These are phyloP conservation scores for Waltiozyma sp. DNA, from an alignment of 1,139 yeast genomes.

Conservation along the genomic window DNA sequence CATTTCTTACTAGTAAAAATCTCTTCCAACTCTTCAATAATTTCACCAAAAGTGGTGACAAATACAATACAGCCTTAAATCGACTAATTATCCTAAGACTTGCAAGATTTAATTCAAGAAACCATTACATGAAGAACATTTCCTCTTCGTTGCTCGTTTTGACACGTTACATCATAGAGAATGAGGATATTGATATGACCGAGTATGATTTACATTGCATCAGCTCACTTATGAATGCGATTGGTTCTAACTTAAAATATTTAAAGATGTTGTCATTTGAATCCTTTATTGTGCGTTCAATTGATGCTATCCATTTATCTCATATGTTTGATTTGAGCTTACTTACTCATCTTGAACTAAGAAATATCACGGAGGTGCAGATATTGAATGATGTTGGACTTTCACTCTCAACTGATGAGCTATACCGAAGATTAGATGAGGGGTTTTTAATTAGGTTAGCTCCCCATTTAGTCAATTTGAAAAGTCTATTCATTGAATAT, in stretches of 20 bases:
- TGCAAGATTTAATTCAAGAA: slow-evolving; percentile 7
- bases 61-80: neutral
- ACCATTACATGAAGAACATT: slow-evolving; percentile 8
- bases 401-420: slow-evolving; percentile 7
- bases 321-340: slow-evolving; percentile 5
- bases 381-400: slow-evolving; percentile 4
- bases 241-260: slow-evolving; percentile 1
- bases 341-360: slow-evolving; percentile 10
- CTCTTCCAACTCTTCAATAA: slow-evolving; percentile 12
- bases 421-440: slow-evolving; percentile 14
- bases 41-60: slow-evolving; percentile 3
- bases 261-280: slow-evolving; percentile 8
- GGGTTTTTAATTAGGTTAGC: slow-evolving; percentile 25
- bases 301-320: slow-evolving; percentile 8
- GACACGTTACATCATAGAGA: slow-evolving; percentile 9
- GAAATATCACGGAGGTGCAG: slow-evolving; percentile 13
- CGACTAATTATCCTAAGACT: slow-evolving; percentile 6
- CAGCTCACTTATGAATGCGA: slow-evolving; percentile 5
- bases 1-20: slow-evolving; percentile 13
- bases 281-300: slow-evolving; percentile 8
- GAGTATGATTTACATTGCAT: slow-evolving; percentile 12
- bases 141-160: slow-evolving; percentile 10
- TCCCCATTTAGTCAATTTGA: slow-evolving; percentile 19
- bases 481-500: slow-evolving; percentile 30
- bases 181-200: slow-evolving; percentile 7